Conservation (phyloP, 2,329 filamentous ascomycete species). For the Tothia fuscella region DNA sequence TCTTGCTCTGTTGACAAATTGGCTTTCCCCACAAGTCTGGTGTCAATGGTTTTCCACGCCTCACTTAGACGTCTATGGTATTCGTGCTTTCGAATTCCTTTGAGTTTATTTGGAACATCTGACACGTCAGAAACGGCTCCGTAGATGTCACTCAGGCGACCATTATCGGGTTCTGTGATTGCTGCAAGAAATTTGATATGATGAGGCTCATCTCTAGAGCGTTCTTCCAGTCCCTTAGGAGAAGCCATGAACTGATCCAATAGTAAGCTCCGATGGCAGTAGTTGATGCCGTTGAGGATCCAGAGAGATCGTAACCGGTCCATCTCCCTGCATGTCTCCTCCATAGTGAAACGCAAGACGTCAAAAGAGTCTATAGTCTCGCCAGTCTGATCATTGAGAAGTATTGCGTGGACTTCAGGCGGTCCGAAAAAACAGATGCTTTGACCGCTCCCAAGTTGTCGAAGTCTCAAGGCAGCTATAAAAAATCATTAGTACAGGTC, state of each 20-base stretch:
- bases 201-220: background rate
- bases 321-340: conserved; percentile 42
- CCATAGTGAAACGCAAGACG: conserved; percentile 48
- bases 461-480: conserved; percentile 58
- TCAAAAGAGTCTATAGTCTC: conserved; percentile 36
- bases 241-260: background rate
- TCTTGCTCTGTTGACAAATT: conserved; percentile 20
- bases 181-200: background rate
- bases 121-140: background rate
- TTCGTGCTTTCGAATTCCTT: conserved; percentile 14
- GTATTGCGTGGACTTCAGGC: conserved; percentile 40
- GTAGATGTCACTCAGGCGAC: background rate
- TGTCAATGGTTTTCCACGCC: background rate
- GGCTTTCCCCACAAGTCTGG: background rate
- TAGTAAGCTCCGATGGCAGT: background rate
- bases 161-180: background rate
- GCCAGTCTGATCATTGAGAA: background rate
- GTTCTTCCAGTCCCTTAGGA: too few species aligned
- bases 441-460: conserved; percentile 55
- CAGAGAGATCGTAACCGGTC: conserved; percentile 44
- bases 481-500: conserved; percentile 8
- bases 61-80: background rate
- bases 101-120: conserved; percentile 19
- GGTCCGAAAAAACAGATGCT: conserved; percentile 50
- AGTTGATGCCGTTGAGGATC: conserved; percentile 42